Evolutionary conservation across 768 basidiomycete species (phyloP).

Genomic region (Pleurotus sapidus): DNA sequence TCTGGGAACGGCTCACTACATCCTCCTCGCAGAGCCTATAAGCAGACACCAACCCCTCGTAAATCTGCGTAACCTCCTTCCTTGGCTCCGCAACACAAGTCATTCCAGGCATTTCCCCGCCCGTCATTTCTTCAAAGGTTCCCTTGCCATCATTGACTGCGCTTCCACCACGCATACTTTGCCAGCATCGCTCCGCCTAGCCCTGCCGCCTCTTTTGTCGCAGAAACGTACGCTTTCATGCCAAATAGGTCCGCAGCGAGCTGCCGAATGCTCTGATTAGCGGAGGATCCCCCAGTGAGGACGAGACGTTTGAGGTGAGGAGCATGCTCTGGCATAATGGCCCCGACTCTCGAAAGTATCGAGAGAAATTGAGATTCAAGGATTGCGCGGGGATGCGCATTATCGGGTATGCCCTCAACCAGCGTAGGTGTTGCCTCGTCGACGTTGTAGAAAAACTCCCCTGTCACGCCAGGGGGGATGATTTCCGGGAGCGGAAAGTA

Average conservation of each 20-base stretch:
- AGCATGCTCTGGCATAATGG: constrained; percentile 59
- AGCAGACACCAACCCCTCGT: constrained; percentile 47
- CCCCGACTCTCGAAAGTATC: constrained; percentile 67
- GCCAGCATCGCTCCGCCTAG: constrained; percentile 73
- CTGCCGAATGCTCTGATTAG: constrained; percentile 70
- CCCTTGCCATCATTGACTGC: constrained; percentile 36
- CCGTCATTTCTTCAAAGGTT: constrained; percentile 61
- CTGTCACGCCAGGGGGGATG: constrained; percentile 74
- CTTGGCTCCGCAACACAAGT: constrained; percentile 61
- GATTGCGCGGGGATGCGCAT: constrained; percentile 69
- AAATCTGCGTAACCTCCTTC: constrained; percentile 41
- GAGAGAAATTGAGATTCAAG: constrained; percentile 85
- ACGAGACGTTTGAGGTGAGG: constrained; percentile 63
- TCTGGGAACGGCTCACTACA: constrained; percentile 27
- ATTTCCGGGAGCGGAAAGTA: constrained; percentile 88
- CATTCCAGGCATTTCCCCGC: constrained; percentile 47
- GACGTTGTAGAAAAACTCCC: constrained; percentile 46
- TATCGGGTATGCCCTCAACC: constrained; percentile 36
- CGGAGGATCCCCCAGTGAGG: constrained; percentile 76
- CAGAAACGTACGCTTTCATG: constrained; percentile 69
- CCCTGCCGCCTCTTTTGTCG: constrained; percentile 67
- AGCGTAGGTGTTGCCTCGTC: constrained; percentile 21
- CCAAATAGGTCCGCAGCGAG: constrained; percentile 77
- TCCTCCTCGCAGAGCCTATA: constrained; percentile 59
- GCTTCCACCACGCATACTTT: constrained; percentile 68